Evolutionary conservation across 257 asterid species (phyloP).

Genomic region (Solanum etuberosum): DNA sequence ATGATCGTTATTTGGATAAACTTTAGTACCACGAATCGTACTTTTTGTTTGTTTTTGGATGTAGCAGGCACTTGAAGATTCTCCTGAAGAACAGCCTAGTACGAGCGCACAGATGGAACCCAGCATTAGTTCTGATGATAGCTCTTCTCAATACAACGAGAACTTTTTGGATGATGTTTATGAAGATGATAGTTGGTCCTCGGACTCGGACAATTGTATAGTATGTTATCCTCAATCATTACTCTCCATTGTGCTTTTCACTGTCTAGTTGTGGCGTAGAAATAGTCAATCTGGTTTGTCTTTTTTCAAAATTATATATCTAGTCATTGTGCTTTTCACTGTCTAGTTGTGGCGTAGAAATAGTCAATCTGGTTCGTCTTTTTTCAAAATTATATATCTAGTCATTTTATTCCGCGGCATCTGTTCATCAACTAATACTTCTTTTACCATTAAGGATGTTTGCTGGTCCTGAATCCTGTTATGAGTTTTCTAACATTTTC

Average conservation of each 20-base stretch:
- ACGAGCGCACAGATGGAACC: slow-evolving; percentile 22
- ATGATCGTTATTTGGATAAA: background rate
- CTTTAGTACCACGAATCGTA: background rate
- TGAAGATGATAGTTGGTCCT: slow-evolving; percentile 53
- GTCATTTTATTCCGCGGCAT: background rate
- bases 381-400: background rate
- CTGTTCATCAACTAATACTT: background rate
- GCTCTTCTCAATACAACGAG: slow-evolving; percentile 56
- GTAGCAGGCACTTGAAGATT: slow-evolving; percentile 49
- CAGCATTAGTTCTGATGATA: slow-evolving; percentile 31
- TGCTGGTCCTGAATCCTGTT: background rate
- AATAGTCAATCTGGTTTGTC: background rate
- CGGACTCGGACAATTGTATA: slow-evolving; percentile 22
- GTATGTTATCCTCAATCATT: slow-evolving; percentile 8
- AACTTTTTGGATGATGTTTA: slow-evolving; percentile 26
- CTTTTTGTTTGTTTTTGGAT: slow-evolving; percentile 4
- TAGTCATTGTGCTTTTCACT: background rate
- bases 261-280: background rate
- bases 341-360: background rate
- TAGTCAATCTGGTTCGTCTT: background rate
- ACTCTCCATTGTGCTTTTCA: background rate
- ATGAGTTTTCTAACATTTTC: background rate
- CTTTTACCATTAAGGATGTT: background rate
- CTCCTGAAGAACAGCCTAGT: slow-evolving; percentile 34
- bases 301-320: background rate